A percentile compares a stretch with the other conserved stretches of the same genome.
Evolutionary conservation across 331 rosid genomes (phyloP).

Genomic region (Prunus yedoensis): DNA sequence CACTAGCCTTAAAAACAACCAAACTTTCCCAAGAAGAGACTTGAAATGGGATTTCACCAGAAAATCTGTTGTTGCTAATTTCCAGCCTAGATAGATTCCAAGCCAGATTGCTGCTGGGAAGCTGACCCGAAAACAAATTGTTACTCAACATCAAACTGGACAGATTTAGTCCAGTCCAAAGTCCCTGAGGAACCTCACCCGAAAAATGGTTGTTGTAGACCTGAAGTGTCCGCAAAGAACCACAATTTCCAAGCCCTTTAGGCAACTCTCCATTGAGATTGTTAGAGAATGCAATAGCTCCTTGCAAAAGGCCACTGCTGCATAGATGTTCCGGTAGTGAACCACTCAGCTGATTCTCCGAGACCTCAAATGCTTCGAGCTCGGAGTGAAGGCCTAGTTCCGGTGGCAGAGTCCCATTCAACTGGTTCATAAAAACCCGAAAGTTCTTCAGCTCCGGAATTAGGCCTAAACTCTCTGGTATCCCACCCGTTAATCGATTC

Average conservation of each 20-base stretch:
- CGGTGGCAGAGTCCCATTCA: slow-evolving; percentile 71
- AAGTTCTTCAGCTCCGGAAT: slow-evolving; percentile 40
- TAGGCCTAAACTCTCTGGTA: slow-evolving; percentile 58
- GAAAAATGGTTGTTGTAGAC: slow-evolving; percentile 53
- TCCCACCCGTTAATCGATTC: slow-evolving; percentile 58
- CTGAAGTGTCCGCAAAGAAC: slow-evolving; percentile 41
- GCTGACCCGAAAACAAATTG: slow-evolving; percentile 65
- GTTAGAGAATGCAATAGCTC: slow-evolving; percentile 57
- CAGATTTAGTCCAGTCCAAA: slow-evolving; percentile 57
- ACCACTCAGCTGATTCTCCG: slow-evolving; percentile 60
- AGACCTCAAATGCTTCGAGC: slow-evolving; percentile 60
- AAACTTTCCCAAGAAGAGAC: slow-evolving; percentile 41
- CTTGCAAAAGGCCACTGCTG: slow-evolving; percentile 46
- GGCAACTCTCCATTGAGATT: slow-evolving; percentile 61
- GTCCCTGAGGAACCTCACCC: slow-evolving; percentile 68
- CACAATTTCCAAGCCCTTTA: slow-evolving; percentile 57
- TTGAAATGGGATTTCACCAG: slow-evolving; percentile 57
- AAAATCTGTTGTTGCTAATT: slow-evolving; percentile 59
- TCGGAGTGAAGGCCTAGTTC: slow-evolving; percentile 64
- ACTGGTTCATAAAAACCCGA: slow-evolving; percentile 48
- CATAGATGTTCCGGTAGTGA: slow-evolving; percentile 70
- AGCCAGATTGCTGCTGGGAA: slow-evolving; percentile 54
- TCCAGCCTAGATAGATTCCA: slow-evolving; percentile 58
- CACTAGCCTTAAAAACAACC: slow-evolving; percentile 65
- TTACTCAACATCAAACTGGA: slow-evolving; percentile 54